These are phyloP conservation scores for Rhododendron mucronatum DNA, from an alignment of 148 eudicot genomes.

Conservation along the genomic window DNA sequence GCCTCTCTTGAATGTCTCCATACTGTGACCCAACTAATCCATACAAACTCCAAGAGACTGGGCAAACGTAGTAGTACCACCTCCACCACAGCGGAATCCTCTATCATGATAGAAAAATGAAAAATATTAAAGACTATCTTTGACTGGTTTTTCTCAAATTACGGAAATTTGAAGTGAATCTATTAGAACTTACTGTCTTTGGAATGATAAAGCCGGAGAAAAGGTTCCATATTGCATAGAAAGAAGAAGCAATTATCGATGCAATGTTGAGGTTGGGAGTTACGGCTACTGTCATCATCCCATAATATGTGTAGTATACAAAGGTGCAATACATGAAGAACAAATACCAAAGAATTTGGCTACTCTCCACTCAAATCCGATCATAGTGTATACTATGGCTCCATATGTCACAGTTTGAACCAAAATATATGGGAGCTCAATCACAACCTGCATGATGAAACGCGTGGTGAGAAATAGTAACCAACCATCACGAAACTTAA, in stretches of 20 bases:
- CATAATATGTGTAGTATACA: slow-evolving; percentile 58
- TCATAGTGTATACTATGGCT: slow-evolving; percentile 50
- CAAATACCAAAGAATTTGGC: slow-evolving; percentile 52
- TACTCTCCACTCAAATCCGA: slow-evolving; percentile 54
- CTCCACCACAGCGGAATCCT: slow-evolving; percentile 56
- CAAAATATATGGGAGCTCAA: slow-evolving; percentile 60
- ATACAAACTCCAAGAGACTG: slow-evolving; percentile 57
- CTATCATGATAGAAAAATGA: slow-evolving; percentile 13
- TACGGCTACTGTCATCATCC: slow-evolving; percentile 67
- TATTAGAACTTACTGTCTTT: slow-evolving; percentile 21
- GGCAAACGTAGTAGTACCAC: slow-evolving; percentile 63
- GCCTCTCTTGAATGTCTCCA: slow-evolving; percentile 29
- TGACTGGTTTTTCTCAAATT: not conserved
- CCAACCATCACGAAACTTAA: not conserved
- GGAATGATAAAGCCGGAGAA: slow-evolving; percentile 38
- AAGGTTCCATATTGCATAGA: slow-evolving; percentile 44
- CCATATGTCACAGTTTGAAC: slow-evolving; percentile 48
- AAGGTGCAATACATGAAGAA: slow-evolving; percentile 68
- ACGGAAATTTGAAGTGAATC: no score
- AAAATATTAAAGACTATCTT: not conserved
- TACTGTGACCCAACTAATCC: slow-evolving; percentile 59
- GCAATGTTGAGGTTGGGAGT: slow-evolving; percentile 59
- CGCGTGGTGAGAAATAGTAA: not conserved
- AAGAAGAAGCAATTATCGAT: slow-evolving; percentile 54
- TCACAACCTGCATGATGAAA: slow-evolving; percentile 36